Conservation (phyloP, 345 rosid species). For the Jatropha curcas region DNA sequence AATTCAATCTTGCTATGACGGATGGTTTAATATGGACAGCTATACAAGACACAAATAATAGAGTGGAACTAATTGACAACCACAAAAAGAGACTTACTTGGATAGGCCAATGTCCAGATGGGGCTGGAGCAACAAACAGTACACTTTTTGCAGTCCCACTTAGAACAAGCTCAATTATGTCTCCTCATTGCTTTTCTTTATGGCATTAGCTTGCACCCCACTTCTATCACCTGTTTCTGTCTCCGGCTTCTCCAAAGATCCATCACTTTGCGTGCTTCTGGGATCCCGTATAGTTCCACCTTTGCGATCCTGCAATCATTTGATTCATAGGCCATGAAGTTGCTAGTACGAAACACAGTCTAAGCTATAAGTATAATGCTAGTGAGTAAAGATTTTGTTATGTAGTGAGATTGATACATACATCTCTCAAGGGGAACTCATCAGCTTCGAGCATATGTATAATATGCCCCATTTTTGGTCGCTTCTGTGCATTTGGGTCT, state of each 20-base stretch:
- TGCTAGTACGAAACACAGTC: too few relatives aligned
- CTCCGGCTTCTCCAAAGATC: slow-evolving; percentile 17
- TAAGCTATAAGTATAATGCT: not conserved
- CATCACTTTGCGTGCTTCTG: slow-evolving; percentile 18
- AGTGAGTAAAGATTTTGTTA: not conserved
- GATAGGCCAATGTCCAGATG: slow-evolving; percentile 11
- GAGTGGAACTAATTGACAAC: not conserved
- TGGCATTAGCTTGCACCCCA: slow-evolving; percentile 11
- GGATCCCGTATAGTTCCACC: slow-evolving; percentile 41
- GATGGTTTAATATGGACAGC: not conserved
- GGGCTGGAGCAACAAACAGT: slow-evolving; percentile 15
- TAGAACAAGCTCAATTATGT: slow-evolving; percentile 1
- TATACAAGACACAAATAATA: not conserved
- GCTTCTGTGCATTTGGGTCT: slow-evolving; percentile 72
- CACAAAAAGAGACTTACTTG: not conserved
- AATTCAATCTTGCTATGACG: not conserved
- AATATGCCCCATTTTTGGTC: slow-evolving; percentile 85
- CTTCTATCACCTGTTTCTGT: slow-evolving; percentile 22
- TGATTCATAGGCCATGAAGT: slow-evolving; percentile 1
- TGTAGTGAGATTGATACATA: slow-evolving; percentile 14
- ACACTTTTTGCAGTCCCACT: slow-evolving; percentile 15
- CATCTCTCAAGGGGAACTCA: slow-evolving; percentile 69
- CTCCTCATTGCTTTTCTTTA: slow-evolving; percentile 16
- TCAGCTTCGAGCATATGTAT: slow-evolving; percentile 95
- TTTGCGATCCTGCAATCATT: slow-evolving; percentile 42